These are phyloP conservation scores for Cocos nucifera DNA, from an alignment of 176 grass and related monocot genomes.

Conservation along the genomic window DNA sequence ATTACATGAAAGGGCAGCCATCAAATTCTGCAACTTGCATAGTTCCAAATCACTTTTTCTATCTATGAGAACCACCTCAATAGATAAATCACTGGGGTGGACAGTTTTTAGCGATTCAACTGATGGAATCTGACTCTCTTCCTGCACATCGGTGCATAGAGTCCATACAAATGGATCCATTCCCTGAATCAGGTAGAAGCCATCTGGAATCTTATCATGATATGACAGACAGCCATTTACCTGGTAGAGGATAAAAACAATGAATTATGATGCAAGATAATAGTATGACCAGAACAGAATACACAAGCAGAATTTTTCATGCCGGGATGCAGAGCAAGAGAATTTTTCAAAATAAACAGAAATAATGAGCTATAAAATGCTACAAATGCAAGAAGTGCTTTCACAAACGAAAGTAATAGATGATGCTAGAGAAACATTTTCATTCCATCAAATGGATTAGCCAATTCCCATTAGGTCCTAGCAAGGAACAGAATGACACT, in stretches of 20 bases:
- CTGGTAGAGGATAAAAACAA: constrained; percentile 20
- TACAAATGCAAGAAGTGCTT: too few relatives aligned
- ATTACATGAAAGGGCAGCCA: constrained; percentile 44
- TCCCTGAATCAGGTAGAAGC: constrained; percentile 89
- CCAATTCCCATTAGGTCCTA: too few relatives aligned
- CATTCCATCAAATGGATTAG: too few relatives aligned
- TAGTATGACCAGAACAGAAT: too few relatives aligned
- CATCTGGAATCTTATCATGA: constrained; percentile 68
- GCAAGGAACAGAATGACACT: too few relatives aligned
- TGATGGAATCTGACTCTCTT: constrained; percentile 68
- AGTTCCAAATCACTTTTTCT: constrained; percentile 58
- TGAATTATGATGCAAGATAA: too few relatives aligned
- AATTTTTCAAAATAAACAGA: too few relatives aligned
- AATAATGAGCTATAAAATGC: too few relatives aligned
- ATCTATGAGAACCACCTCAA: constrained; percentile 69
- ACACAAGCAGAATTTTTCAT: too few relatives aligned
- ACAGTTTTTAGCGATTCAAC: constrained; percentile 60
- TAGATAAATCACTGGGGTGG: constrained; percentile 45
- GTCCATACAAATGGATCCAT: constrained; percentile 97
- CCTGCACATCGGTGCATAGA: constrained; percentile 67
- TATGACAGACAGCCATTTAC: constrained; percentile 84
- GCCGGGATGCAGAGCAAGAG: too few relatives aligned
- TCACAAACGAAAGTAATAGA: too few relatives aligned
- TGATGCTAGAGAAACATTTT: too few relatives aligned
- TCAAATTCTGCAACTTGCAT: constrained; percentile 45